Percentiles rank a stretch among this genome's conserved stretches.
These are phyloP conservation scores for Paxillus involutus DNA, from an alignment of 768 basidiomycete genomes.

Conservation along the genomic window DNA sequence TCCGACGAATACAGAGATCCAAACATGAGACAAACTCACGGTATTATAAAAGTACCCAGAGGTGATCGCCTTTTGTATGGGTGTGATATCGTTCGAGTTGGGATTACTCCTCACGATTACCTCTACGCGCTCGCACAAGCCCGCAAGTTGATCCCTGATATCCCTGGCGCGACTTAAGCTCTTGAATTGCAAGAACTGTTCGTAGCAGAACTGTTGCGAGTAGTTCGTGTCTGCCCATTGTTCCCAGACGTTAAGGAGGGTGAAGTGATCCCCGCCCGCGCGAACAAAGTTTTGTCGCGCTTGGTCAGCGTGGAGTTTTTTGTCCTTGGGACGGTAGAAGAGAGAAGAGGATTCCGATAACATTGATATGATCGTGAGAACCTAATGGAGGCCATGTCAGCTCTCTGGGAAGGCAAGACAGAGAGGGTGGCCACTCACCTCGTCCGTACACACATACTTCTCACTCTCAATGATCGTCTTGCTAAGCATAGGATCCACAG, in stretches of 20 bases:
- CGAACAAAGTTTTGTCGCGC: slow-evolving; percentile 97
- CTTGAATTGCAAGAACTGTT: slow-evolving; percentile 95
- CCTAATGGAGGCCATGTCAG: slow-evolving; percentile 40
- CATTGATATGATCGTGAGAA: slow-evolving; percentile 97
- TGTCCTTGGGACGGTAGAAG: slow-evolving; percentile 98
- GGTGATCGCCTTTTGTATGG: slow-evolving; percentile 93
- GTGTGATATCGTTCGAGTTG: slow-evolving; percentile 89
- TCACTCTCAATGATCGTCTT: slow-evolving; percentile 97
- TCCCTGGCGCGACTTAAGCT: slow-evolving; percentile 92
- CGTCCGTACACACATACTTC: slow-evolving; percentile 91
- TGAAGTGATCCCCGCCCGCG: slow-evolving; percentile 96
- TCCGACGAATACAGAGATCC: not conserved
- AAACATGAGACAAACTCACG: slow-evolving; percentile 41
- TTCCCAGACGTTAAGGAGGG: slow-evolving; percentile 96
- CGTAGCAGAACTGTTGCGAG: slow-evolving; percentile 95
- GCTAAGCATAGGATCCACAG: slow-evolving; percentile 96
- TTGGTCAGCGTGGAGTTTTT: slow-evolving; percentile 96
- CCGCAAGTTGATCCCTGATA: slow-evolving; percentile 93
- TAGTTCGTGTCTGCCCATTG: slow-evolving; percentile 99
- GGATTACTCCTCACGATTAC: slow-evolving; percentile 85
- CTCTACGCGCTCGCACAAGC: slow-evolving; percentile 95
- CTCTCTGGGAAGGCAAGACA: not conserved
- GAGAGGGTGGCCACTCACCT: slow-evolving; percentile 53
- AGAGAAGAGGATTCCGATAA: slow-evolving; percentile 92
- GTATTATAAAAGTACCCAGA: slow-evolving; percentile 97